Evolutionary conservation across 1,284 basidiomycete species (phyloP).

Genomic region (Macrocybe sp.): DNA sequence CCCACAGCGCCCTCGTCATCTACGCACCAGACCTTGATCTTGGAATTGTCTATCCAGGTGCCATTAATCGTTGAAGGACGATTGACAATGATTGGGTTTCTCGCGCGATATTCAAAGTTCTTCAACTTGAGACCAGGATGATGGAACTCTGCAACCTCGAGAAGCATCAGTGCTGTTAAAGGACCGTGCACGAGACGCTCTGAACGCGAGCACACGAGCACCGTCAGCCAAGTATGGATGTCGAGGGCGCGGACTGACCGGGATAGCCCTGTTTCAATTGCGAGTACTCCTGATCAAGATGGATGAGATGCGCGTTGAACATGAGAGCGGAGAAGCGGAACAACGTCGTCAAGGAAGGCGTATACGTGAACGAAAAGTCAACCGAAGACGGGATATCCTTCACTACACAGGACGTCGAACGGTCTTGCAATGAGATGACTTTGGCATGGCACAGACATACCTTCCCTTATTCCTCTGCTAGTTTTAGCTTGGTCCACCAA

Average conservation of each 20-base stretch:
- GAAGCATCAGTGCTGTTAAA: constrained; percentile 71
- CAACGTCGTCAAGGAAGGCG: constrained; percentile 64
- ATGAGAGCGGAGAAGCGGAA: constrained; percentile 85
- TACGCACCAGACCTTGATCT: constrained; percentile 47
- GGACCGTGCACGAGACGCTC: constrained; percentile 83
- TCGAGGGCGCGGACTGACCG: constrained; percentile 38
- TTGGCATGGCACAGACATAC: constrained; percentile 23
- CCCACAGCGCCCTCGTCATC: constrained; percentile 60
- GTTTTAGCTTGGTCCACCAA: constrained; percentile 31
- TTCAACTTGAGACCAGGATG: constrained; percentile 39
- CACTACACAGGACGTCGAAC: constrained; percentile 28
- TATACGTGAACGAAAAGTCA: constrained; percentile 62
- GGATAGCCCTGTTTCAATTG: constrained; percentile 67
- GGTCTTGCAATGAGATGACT: not conserved
- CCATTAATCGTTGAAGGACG: constrained; percentile 52
- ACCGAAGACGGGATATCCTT: constrained; percentile 41
- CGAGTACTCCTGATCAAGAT: constrained; percentile 69
- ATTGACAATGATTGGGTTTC: constrained; percentile 69
- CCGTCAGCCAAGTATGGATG: too few species aligned
- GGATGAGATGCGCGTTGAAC: constrained; percentile 74
- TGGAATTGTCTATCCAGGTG: constrained; percentile 34
- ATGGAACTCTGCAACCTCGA: constrained; percentile 54
- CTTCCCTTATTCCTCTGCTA: constrained; percentile 30
- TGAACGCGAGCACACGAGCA: constrained; percentile 17
- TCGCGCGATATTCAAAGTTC: constrained; percentile 69